Evolutionary conservation across 2,329 filamentous ascomycete genomes (phyloP).

Genomic region (Scedosporium minutisporum): DNA sequence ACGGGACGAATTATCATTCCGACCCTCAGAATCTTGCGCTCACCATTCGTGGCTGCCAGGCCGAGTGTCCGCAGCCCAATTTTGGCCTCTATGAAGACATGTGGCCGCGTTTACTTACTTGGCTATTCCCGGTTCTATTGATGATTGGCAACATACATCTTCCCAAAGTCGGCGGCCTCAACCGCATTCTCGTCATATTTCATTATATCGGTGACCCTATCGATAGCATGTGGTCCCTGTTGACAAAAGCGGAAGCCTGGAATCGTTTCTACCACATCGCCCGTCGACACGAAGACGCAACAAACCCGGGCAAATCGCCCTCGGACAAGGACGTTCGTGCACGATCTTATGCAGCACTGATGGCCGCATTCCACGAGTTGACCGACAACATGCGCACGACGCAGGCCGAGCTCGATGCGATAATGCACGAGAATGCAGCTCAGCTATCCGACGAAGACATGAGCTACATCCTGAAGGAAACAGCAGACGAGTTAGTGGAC

Average conservation of each 20-base stretch:
- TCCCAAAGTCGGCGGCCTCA: conserved; percentile 1
- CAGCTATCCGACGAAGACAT: no score
- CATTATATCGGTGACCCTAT: no score
- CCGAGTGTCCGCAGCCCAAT: conserved; percentile 6
- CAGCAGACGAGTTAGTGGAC: no score
- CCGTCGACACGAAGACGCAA: no score
- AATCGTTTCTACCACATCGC: no score
- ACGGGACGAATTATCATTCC: not conserved
- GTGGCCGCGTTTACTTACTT: conserved; percentile 10
- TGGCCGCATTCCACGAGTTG: conserved; percentile 10
- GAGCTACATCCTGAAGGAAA: no score
- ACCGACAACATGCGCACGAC: conserved; percentile 8
- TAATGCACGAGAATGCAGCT: not conserved
- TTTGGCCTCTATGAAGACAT: conserved; percentile 9
- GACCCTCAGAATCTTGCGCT: conserved; percentile 2
- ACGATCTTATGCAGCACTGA: conserved; percentile 9
- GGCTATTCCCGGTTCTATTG: conserved; percentile 9
- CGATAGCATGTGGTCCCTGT: no score
- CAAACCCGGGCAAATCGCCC: no score
- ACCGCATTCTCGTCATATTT: not conserved
- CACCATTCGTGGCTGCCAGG: conserved; percentile 20
- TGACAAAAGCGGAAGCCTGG: no score
- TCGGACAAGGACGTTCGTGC: conserved; percentile 3
- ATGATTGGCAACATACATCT: conserved; percentile 10
- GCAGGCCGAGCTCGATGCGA: conserved; percentile 4